Evolutionary conservation across 2,329 filamentous ascomycete genomes (phyloP).

Genomic region (Rhynchosporium graminicola): DNA sequence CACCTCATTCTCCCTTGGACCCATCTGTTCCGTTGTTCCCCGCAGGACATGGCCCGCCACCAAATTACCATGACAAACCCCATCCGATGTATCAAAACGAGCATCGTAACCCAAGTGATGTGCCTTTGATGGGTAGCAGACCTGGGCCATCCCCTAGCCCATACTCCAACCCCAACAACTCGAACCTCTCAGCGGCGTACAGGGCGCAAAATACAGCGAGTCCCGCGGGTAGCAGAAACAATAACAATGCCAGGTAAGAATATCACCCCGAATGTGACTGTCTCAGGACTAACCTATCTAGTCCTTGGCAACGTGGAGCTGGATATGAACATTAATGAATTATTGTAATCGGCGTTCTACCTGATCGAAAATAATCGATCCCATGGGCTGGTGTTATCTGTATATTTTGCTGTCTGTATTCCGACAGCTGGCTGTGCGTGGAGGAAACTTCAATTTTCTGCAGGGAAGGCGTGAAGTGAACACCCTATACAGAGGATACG

Average conservation of each 20-base stretch:
- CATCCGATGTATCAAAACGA: conserved; percentile 33
- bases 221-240: conserved; percentile 44
- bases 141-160: conserved; percentile 31
- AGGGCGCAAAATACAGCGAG: conserved; percentile 46
- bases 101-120: conserved; percentile 33
- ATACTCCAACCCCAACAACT: conserved; percentile 40
- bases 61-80: conserved; percentile 37
- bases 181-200: conserved; percentile 41
- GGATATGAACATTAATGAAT: conserved; percentile 53
- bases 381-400: conserved; percentile 38
- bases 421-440: conserved; percentile 35
- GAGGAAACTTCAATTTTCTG: conserved; percentile 23
- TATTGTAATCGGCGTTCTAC: conserved; percentile 36
- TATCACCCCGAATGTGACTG: neutral
- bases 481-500: conserved; percentile 24
- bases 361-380: conserved; percentile 29
- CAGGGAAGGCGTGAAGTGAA: conserved; percentile 26
- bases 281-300: conserved; percentile 39
- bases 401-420: conserved; percentile 28
- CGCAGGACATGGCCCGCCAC: conserved; percentile 41
- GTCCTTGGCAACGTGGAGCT: conserved; percentile 58
- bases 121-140: conserved; percentile 30
- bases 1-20: conserved; percentile 50
- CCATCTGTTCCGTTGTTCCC: conserved; percentile 55
- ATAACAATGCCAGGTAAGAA: conserved; percentile 51